Conservation (phyloP, 2,329 filamentous ascomycete species). For the Chaetomium sp. region DNA sequence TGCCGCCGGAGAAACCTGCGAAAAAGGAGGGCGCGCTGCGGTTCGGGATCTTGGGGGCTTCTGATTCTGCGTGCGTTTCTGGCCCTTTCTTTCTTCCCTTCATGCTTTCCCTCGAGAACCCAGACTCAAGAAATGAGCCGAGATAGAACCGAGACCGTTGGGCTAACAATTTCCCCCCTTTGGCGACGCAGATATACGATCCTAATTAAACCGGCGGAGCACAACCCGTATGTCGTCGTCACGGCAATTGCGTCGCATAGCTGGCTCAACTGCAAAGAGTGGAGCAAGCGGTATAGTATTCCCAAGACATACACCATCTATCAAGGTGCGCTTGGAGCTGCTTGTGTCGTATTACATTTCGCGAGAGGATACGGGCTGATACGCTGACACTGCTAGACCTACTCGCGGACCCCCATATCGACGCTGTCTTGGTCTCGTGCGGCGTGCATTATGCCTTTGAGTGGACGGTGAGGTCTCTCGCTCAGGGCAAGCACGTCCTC, state of each 20-base stretch:
- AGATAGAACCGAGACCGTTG: background rate
- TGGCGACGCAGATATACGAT: constrained; percentile 30
- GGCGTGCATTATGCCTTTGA: constrained; percentile 36
- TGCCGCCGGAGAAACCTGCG: background rate
- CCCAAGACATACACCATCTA: constrained; percentile 44
- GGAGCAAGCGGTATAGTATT: constrained; percentile 47
- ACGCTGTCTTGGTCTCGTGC: constrained; percentile 46
- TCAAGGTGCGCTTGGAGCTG: constrained; percentile 33
- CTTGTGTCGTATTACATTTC: background rate
- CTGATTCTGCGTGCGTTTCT: constrained; percentile 32
- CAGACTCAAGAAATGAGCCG: background rate
- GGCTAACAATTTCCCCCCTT: background rate
- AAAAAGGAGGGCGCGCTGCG: constrained; percentile 21
- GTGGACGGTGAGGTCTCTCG: constrained; percentile 43
- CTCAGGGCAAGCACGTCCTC: constrained; percentile 48
- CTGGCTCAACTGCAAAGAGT: constrained; percentile 41
- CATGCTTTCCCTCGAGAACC: background rate
- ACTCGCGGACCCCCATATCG: constrained; percentile 37
- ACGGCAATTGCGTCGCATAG: constrained; percentile 42
- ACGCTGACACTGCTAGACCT: constrained; percentile 25
- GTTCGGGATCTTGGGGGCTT: constrained; percentile 38
- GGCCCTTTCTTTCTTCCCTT: background rate
- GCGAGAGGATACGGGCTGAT: background rate
- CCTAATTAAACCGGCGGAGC: constrained; percentile 43
- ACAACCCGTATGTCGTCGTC: constrained; percentile 48